Evolutionary conservation across 75 land plant species (phyloP).

Genomic region (Sequoiadendron giganteum): DNA sequence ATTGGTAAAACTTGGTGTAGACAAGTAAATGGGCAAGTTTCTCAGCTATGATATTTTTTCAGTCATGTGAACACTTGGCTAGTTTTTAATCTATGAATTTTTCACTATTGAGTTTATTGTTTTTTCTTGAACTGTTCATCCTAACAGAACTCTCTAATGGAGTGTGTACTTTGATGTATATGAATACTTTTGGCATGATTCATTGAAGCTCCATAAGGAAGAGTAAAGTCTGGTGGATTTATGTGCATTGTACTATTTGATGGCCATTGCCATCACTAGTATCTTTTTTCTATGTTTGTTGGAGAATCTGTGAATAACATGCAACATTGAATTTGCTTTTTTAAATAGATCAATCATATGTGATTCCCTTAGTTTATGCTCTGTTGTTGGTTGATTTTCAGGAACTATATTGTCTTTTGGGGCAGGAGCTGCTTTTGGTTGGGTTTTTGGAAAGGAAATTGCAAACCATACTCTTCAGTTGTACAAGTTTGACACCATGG

Average conservation of each 20-base stretch:
- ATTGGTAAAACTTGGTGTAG: too few species aligned
- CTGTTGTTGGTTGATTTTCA: conserved; percentile 15
- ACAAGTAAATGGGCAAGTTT: too few species aligned
- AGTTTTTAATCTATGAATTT: too few species aligned
- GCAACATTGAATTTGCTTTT: neutral
- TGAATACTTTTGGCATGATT: neutral
- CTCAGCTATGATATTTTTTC: too few species aligned
- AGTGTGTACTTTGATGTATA: neutral
- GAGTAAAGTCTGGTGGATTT: neutral
- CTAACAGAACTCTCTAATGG: neutral
- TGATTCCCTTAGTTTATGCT: neutral
- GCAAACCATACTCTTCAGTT: conserved; percentile 57
- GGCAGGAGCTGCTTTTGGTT: conserved; percentile 56
- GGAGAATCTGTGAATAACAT: neutral
- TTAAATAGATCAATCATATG: neutral
- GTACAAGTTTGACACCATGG: conserved; percentile 61
- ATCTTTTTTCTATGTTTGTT: neutral
- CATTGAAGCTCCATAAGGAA: neutral
- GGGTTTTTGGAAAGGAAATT: conserved; percentile 56
- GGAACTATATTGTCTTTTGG: conserved; percentile 52
- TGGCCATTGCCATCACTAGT: neutral
- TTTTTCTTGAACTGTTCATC: neutral
- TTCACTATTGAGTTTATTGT: neutral
- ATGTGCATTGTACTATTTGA: neutral
- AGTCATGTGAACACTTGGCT: too few species aligned